phyloP scores from a whole-genome alignment of 1,284 basidiomycete genomes.

The Moesziomyces antarcticus region DNA sequence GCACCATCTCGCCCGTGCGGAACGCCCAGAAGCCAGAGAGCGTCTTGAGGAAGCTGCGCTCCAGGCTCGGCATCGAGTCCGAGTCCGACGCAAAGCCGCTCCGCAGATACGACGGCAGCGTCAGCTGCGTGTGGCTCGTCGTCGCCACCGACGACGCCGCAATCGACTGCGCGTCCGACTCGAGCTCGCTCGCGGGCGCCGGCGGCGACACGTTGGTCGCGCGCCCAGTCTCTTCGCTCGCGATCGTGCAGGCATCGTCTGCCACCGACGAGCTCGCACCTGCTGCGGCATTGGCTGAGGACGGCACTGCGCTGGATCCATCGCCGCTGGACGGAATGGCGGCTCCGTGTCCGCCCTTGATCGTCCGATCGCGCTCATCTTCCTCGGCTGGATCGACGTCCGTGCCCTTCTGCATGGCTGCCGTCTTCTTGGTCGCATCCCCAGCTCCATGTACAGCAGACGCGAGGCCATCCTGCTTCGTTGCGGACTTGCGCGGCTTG shows the following conservation, averaged over 20 bases:
- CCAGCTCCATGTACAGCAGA: background rate
- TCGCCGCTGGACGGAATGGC: conserved; percentile 1
- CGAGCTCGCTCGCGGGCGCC: conserved; percentile 41
- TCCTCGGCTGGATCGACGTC: conserved; percentile 69
- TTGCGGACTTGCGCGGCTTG: conserved; percentile 10
- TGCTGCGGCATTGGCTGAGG: conserved; percentile 13
- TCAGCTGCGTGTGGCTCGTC: conserved; percentile 34
- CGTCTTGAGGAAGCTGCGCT: conserved; percentile 76
- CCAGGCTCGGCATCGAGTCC: conserved; percentile 48
- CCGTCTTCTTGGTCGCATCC: conserved; percentile 13
- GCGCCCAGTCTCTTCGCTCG: conserved; percentile 33
- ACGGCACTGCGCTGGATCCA: conserved; percentile 10
- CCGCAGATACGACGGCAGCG: conserved; percentile 44
- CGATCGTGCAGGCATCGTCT: conserved; percentile 35
- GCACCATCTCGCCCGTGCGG: conserved; percentile 71
- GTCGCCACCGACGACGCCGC: conserved; percentile 39
- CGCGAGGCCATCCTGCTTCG: background rate
- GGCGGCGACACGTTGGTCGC: conserved; percentile 28
- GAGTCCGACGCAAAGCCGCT: conserved; percentile 45
- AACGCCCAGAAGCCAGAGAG: conserved; percentile 77
- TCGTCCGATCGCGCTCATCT: conserved; percentile 15
- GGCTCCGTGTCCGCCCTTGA: conserved; percentile 9
- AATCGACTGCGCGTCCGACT: conserved; percentile 49
- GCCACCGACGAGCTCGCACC: conserved; percentile 20
- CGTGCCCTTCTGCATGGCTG: background rate